These are phyloP conservation scores for Phyllosticta citribraziliensis DNA, from an alignment of 2,329 filamentous ascomycete species.

Conservation along the genomic window DNA sequence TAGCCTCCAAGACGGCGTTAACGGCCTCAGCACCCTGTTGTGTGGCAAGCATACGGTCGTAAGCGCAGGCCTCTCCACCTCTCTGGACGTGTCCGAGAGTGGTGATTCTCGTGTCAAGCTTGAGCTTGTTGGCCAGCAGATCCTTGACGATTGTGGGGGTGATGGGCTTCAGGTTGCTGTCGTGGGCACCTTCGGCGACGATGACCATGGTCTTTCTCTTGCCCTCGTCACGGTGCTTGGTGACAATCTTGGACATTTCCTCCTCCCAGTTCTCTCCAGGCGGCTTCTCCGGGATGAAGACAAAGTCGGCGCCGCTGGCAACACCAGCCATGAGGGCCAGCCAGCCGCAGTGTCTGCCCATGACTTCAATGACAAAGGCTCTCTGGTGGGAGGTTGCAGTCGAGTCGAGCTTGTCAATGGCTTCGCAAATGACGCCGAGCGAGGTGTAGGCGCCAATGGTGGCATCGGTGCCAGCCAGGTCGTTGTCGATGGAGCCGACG, in stretches of 20 bases:
- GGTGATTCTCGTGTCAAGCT: conserved; percentile 85
- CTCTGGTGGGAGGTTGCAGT: conserved; percentile 90
- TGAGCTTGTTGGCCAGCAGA: conserved; percentile 70
- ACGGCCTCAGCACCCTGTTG: conserved; percentile 92
- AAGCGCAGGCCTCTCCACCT: conserved; percentile 84
- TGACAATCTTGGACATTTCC: conserved; percentile 73
- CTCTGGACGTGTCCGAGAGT: conserved; percentile 96
- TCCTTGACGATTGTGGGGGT: conserved; percentile 72
- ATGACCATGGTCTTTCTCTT: conserved; percentile 98
- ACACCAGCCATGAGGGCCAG: conserved; percentile 93
- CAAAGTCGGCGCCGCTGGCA: conserved; percentile 87
- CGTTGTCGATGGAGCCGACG: conserved; percentile 96
- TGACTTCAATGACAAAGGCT: conserved; percentile 96
- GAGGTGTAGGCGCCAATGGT: conserved; percentile 97
- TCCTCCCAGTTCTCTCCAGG: conserved; percentile 79
- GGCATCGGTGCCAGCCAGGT: conserved; percentile 92
- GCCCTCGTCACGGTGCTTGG: conserved; percentile 73
- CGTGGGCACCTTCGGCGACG: conserved; percentile 88
- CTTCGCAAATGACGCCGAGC: conserved; percentile 83
- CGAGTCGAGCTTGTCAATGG: conserved; percentile 93
- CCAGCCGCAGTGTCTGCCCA: conserved; percentile 98
- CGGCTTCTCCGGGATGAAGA: conserved; percentile 94
- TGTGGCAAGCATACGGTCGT: conserved; percentile 87
- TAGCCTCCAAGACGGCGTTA: conserved; percentile 80
- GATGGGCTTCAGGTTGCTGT: conserved; percentile 76